phyloP scores from a whole-genome alignment of 176 grass and related monocot species.

The Aegilops tauschii region DNA sequence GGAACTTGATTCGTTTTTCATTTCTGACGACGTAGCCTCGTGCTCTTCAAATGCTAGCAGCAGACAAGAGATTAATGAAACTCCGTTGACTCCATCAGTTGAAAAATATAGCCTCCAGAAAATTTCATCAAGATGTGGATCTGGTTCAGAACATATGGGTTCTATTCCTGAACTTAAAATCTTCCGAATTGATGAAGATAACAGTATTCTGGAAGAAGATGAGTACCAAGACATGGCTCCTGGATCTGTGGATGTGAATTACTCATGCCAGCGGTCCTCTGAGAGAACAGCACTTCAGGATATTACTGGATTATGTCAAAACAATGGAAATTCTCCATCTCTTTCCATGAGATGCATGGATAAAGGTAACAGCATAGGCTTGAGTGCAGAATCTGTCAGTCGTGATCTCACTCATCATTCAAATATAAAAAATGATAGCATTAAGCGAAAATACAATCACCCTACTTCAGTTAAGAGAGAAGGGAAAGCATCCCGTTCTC shows the following conservation, averaged over 20 bases:
- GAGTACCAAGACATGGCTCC: constrained; percentile 31
- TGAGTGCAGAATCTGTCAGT: constrained; percentile 19
- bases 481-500: constrained; percentile 39
- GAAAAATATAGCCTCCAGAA: constrained; percentile 56
- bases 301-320: constrained; percentile 58
- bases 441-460: constrained; percentile 47
- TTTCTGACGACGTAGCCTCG: constrained; percentile 39
- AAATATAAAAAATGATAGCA: constrained; percentile 39
- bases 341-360: constrained; percentile 32
- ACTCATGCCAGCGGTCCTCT: constrained; percentile 31
- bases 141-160: constrained; percentile 51
- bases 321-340: constrained; percentile 28
- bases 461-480: constrained; percentile 51
- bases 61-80: constrained; percentile 23
- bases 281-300: constrained; percentile 51
- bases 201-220: constrained; percentile 52
- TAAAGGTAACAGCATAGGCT: constrained; percentile 23
- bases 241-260: constrained; percentile 7
- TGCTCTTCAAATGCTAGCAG: constrained; percentile 37
- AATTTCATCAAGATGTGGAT: constrained; percentile 43
- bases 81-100: constrained; percentile 63
- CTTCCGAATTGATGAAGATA: constrained; percentile 85
- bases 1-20: constrained; percentile 37
- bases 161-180: constrained; percentile 64
- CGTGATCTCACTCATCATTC: constrained; percentile 24